Percentiles rank a stretch among this genome's conserved stretches.
phyloP scores from a whole-genome alignment of 192 early-diverging fungal genomes.

The Podila epigama region DNA sequence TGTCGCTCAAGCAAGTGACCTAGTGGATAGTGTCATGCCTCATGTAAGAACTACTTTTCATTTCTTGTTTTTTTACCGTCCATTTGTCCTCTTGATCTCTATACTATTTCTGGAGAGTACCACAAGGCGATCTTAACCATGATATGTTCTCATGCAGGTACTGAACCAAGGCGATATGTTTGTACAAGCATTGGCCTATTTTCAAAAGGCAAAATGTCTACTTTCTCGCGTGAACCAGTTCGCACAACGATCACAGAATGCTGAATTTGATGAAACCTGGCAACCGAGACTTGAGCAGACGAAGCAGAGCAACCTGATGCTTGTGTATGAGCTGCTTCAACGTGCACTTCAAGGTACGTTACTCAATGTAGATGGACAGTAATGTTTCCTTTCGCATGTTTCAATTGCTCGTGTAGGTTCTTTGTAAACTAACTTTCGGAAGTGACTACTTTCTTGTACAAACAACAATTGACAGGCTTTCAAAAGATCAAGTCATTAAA shows the following conservation, averaged over 20 bases:
- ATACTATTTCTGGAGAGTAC: background rate
- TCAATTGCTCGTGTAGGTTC: background rate
- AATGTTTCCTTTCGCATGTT: background rate
- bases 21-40: constrained; percentile 20
- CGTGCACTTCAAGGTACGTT: background rate
- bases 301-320: background rate
- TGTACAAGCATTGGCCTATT: constrained; percentile 24
- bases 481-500: constrained; percentile 11
- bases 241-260: background rate
- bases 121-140: background rate
- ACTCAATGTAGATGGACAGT: background rate
- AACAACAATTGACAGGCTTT: constrained; percentile 5
- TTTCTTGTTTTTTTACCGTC: background rate
- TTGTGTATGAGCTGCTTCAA: background rate
- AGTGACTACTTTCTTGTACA: background rate
- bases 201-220: constrained; percentile 30
- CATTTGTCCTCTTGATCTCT: background rate
- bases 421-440: background rate
- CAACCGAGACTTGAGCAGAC: background rate
- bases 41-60: constrained; percentile 4
- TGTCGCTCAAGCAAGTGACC: constrained; percentile 9
- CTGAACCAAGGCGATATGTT: constrained; percentile 31
- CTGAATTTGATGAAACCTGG: too few relatives aligned
- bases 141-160: background rate
- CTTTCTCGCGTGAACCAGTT: constrained; percentile 1